A percentile compares a stretch with the other conserved stretches of the same genome.
phyloP scores from a whole-genome alignment of 441 rosid species.

The Cnidoscolus chayamansa region DNA sequence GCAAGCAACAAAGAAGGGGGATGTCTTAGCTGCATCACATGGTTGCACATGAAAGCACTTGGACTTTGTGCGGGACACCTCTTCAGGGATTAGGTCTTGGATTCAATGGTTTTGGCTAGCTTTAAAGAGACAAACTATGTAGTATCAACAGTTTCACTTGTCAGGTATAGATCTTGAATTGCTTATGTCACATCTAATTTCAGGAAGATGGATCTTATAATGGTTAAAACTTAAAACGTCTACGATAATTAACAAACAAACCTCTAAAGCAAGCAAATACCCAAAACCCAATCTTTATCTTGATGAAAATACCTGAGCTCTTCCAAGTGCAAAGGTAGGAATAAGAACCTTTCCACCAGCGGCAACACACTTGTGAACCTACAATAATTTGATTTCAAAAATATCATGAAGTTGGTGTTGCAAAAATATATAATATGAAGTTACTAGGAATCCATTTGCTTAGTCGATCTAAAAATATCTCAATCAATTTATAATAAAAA shows the following conservation, averaged over 20 bases:
- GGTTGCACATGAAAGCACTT: too few species aligned
- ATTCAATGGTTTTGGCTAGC: not conserved
- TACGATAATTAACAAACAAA: not conserved
- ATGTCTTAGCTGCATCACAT: too few species aligned
- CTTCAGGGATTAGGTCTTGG: not conserved
- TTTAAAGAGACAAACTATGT: not conserved
- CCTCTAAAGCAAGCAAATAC: not conserved
- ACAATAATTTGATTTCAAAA: not conserved
- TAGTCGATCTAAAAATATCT: too few species aligned
- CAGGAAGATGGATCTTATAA: not conserved
- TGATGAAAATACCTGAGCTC: constrained; percentile 74
- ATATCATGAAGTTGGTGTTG: not conserved
- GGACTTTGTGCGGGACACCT: too few species aligned
- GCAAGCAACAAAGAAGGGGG: too few species aligned
- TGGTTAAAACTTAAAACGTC: not conserved
- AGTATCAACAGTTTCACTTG: not conserved
- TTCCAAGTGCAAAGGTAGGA: constrained; percentile 96
- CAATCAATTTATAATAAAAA: not conserved
- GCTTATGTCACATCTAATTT: not conserved
- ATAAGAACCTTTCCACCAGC: constrained; percentile 95
- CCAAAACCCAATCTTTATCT: constrained; percentile 7
- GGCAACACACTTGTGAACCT: constrained; percentile 93
- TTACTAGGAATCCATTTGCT: not conserved
- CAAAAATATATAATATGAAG: not conserved
- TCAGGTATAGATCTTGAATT: not conserved